Evolutionary conservation across 2,329 filamentous ascomycete genomes (phyloP), one percentile per base, ranked within the genome.

Genomic region (Niveomyces coronatus): DNA sequence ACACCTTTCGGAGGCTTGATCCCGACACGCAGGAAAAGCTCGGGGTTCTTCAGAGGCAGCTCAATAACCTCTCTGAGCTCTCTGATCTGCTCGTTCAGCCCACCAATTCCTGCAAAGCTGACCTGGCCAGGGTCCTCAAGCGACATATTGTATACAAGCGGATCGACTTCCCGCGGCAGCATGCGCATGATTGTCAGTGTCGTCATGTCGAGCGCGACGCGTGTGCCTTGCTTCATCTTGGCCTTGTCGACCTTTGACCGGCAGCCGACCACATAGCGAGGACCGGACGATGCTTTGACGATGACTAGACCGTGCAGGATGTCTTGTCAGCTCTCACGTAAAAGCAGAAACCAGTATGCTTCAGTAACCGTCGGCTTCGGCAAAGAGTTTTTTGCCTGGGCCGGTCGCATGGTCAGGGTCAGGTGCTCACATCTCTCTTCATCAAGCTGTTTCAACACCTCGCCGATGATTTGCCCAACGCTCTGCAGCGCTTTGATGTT

Each of bases 111-210:
- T 28, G 82, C 89, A 63, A 98, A 98, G 69, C 85, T 95, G 62
- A 98, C 82, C 62, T 96, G 89, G 5, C 91, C 91, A 0, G 91
- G 91, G 58, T 98, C 91, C 62, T 98, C 91, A 52, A 98, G 66
- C 15, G 91, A 98, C 91, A 98, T 98, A 71, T 98, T 98, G 76
- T 98, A 98, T 50, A 98, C 91, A 49, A 98, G 73, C 15, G 91
- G 91, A 57, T 98, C 91, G 57, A 98, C 93, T 69, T 98, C 91
- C 61, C 91, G 83, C 43, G 91, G 93, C 32, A 98, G 74, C 91
- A 98, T 98, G 55, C 91, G 85, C 91, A 98, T 98, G 64, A 98
- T 98, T 44, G 91, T 98, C 50, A 98, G 82, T 15, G 91, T 98
- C 36, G 91, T 98, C 91, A 98, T 98, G 57, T 98, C 91, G 43